Percentiles rank a stretch among this genome's conserved stretches.
These are phyloP conservation scores for Neotropicomus parvogracilis DNA, from an alignment of 1,284 basidiomycete species.

Conservation along the genomic window DNA sequence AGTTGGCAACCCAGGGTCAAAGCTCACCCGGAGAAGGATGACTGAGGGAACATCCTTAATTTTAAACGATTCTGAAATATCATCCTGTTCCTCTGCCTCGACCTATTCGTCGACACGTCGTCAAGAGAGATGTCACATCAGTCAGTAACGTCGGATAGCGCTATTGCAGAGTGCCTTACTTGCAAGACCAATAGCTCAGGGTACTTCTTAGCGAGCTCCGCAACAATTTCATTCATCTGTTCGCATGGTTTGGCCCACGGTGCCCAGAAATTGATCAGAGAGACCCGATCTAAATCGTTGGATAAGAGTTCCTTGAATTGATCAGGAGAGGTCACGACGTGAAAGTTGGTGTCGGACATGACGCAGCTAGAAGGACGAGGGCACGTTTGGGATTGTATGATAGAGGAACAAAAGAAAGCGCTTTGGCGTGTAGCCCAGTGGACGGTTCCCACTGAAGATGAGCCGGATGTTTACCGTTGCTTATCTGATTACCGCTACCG, in stretches of 20 bases:
- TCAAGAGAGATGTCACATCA: not conserved
- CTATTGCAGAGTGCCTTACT: conserved; percentile 40
- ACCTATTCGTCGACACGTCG: conserved; percentile 48
- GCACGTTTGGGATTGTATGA: not conserved
- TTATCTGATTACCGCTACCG: conserved; percentile 11
- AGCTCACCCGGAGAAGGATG: conserved; percentile 73
- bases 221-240: conserved; percentile 78
- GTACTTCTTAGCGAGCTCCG: conserved; percentile 71
- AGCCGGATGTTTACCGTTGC: not conserved
- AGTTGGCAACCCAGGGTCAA: not conserved
- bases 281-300: conserved; percentile 72
- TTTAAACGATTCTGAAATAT: conserved; percentile 93
- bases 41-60: conserved; percentile 89
- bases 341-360: conserved; percentile 42
- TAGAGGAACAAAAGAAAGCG: too few relatives aligned
- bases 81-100: conserved; percentile 84
- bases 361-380: not conserved
- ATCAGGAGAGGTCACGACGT: conserved; percentile 57
- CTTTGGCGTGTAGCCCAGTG: too few relatives aligned
- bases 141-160: not conserved
- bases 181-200: conserved; percentile 70
- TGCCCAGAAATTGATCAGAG: conserved; percentile 91
- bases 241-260: conserved; percentile 89
- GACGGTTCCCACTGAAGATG: too few relatives aligned
- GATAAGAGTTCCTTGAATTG: conserved; percentile 78